phyloP scores from a whole-genome alignment of 305 asterid genomes.

The Fraxinus velutina region DNA sequence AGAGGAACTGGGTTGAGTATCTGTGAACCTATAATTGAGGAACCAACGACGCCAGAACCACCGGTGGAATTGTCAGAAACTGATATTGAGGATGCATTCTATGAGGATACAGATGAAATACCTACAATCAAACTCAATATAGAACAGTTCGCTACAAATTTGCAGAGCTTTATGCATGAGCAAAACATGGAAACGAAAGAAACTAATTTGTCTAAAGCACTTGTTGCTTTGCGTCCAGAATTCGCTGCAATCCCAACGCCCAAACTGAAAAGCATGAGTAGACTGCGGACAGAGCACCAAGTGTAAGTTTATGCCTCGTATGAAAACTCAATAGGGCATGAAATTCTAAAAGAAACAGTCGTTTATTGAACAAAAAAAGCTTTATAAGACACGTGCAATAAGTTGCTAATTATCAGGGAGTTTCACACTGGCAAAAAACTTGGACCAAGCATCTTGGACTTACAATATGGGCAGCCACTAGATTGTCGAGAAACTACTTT shows the following conservation, averaged over 20 bases:
- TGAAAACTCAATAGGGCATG: not conserved
- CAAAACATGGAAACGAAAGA: constrained; percentile 43
- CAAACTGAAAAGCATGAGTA: constrained; percentile 67
- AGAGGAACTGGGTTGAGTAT: constrained; percentile 28
- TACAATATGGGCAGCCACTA: not conserved
- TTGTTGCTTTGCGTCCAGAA: constrained; percentile 69
- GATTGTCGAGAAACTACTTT: not conserved
- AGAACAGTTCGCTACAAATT: constrained; percentile 56
- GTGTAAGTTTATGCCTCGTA: constrained; percentile 54
- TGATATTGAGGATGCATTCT: constrained; percentile 81
- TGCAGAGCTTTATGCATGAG: constrained; percentile 56
- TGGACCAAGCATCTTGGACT: not conserved
- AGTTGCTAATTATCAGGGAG: not conserved
- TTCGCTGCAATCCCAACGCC: constrained; percentile 72
- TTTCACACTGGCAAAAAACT: not conserved
- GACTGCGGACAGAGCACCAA: constrained; percentile 86
- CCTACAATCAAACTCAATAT: constrained; percentile 72
- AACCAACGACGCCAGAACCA: constrained; percentile 74
- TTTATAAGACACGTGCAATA: too few relatives aligned
- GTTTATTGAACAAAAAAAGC: not conserved
- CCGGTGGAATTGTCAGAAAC: constrained; percentile 43
- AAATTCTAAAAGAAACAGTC: constrained; percentile 1
- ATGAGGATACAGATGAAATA: constrained; percentile 81
- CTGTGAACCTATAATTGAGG: constrained; percentile 70
- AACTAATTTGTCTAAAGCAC: constrained; percentile 71